Percentiles rank a stretch among this genome's conserved stretches.
phyloP scores from a whole-genome alignment of 768 basidiomycete species.

The Mycena rosella region DNA sequence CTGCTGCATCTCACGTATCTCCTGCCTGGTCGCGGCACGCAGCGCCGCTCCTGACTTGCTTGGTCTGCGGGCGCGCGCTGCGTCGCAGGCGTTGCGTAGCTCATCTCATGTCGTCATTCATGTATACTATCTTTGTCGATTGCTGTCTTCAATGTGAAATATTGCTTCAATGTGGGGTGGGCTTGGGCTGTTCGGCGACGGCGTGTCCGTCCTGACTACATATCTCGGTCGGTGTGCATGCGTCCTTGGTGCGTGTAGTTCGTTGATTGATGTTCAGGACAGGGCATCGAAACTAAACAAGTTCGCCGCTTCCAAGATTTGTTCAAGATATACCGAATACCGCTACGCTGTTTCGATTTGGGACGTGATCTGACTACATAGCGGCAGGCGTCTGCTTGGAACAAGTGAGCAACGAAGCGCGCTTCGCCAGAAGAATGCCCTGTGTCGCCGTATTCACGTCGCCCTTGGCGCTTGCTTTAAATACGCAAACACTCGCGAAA shows the following conservation, averaged over 20 bases:
- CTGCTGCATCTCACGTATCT: constrained; percentile 49
- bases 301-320: no score
- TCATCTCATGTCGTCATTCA: background rate
- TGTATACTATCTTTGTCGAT: constrained; percentile 17
- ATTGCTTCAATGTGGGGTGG: no score
- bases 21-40: constrained; percentile 20
- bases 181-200: no score
- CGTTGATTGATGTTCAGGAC: no score
- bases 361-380: no score
- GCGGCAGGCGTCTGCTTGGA: no score
- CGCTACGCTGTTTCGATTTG: no score
- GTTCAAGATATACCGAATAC: no score
- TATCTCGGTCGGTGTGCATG: no score
- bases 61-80: background rate
- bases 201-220: no score
- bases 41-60: constrained; percentile 8
- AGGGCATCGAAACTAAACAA: no score
- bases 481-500: constrained; percentile 61
- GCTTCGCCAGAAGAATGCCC: constrained; percentile 50
- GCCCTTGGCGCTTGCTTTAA: constrained; percentile 56
- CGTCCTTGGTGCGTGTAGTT: no score
- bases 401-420: constrained; percentile 50
- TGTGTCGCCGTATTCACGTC: constrained; percentile 61
- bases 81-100: constrained; percentile 2
- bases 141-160: constrained; percentile 25